Evolutionary conservation across 140 eudicot species (phyloP), one percentile per base, ranked within the genome.

Genomic region (Ambrosia hybrid): DNA sequence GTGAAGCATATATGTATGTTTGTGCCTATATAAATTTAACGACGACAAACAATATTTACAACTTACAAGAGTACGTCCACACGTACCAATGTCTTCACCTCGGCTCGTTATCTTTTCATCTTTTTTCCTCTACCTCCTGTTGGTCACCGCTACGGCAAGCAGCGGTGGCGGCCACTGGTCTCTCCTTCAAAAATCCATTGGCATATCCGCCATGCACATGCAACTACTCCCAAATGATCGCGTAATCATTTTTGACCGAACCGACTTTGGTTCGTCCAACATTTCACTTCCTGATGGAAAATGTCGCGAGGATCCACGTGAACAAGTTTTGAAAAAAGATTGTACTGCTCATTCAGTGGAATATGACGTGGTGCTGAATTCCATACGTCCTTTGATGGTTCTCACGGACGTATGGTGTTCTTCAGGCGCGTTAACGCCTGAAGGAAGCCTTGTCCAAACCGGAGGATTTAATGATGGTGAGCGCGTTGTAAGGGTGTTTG

Each of bases 131-230:
- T 45, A 0, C 51, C 43, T 16, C 56, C 17, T 74, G 46, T 65
- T 74, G 41, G 10, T 62, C 77, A 48, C 43, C 33, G 38, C 43
- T 1, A 59, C 30, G 0, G 73, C 81, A 62, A 48, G 34, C 69
- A 82, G 80, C 5, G 87, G 93, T 11, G 84, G 80, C 5, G 89
- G 89, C 26, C 26, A 48, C 13, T 85, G 91, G 91, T 51, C 80
- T 11, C 70, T 81, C 48, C 85, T 88, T 60, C 83, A 71, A 0
- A 38, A 67, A 49, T 77, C 38, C 78, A 72, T 83, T 5, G 97
- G 97, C 74, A 78, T 85, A 51, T 75, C 92, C 49, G 89, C 96
- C 85, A 91, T 91, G 97, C 96, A 88, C 87, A 91, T 91, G 96
- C 97, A 91, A 57, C 93, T 86, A 65, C 86, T 91, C 56, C 65